Evolutionary conservation across 2,329 filamentous ascomycete species (phyloP).

Genomic region (Venturia carpophila): DNA sequence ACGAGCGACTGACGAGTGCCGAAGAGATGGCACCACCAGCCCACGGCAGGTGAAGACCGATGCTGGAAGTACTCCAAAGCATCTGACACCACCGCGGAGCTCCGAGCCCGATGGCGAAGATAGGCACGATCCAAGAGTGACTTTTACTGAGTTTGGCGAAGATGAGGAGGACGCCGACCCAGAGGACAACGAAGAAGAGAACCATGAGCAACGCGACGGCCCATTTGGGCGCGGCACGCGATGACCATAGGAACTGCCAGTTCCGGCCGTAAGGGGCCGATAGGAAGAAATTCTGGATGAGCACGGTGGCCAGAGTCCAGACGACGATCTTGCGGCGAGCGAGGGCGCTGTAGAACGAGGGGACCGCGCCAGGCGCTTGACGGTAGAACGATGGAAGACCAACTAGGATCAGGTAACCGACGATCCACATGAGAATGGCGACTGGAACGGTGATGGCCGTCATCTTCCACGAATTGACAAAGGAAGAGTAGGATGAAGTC

Average conservation of each 20-base stretch:
- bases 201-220: constrained; percentile 49
- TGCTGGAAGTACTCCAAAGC: constrained; percentile 55
- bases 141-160: constrained; percentile 50
- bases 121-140: constrained; percentile 59
- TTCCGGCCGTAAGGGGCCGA: constrained; percentile 59
- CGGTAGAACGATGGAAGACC: constrained; percentile 62
- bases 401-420: constrained; percentile 49
- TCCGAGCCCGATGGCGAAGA: constrained; percentile 59
- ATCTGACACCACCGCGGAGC: constrained; percentile 62
- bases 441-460: constrained; percentile 40
- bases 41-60: constrained; percentile 57
- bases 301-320: constrained; percentile 58
- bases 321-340: constrained; percentile 56
- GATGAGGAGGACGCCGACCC: constrained; percentile 45
- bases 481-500: neutral
- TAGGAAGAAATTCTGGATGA: constrained; percentile 61
- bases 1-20: constrained; percentile 48
- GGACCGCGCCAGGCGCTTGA: constrained; percentile 54
- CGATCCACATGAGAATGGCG: constrained; percentile 48
- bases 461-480: constrained; percentile 5
- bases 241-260: constrained; percentile 57
- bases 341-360: constrained; percentile 57
- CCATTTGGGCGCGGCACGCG: constrained; percentile 49
- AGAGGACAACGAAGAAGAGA: constrained; percentile 48
- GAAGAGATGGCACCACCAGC: constrained; percentile 46